These are phyloP conservation scores for Naganishia randhawae DNA, from an alignment of 768 basidiomycete genomes.

Conservation along the genomic window DNA sequence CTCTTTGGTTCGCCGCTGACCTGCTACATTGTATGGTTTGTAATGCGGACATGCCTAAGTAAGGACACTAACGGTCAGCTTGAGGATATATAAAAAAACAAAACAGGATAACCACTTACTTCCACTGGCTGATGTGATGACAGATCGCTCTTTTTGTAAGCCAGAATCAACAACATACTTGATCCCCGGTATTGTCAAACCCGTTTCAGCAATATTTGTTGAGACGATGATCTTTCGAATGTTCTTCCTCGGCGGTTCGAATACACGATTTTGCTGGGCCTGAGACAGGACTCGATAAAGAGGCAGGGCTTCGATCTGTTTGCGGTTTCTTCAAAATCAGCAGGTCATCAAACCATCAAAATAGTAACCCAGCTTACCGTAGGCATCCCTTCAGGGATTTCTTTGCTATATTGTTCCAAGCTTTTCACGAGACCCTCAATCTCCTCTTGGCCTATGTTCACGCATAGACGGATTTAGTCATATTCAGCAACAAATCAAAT, in stretches of 20 bases:
- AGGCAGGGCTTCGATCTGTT: constrained; percentile 67
- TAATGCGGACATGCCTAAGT: constrained; percentile 23
- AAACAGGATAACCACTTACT: neutral
- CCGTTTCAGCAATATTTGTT: constrained; percentile 97
- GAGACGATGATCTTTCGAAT: constrained; percentile 88
- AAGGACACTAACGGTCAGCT: neutral
- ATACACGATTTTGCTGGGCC: constrained; percentile 72
- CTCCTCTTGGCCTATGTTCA: constrained; percentile 76
- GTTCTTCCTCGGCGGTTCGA: constrained; percentile 62
- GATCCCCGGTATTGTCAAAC: constrained; percentile 93
- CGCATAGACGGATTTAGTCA: neutral
- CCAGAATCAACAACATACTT: constrained; percentile 95
- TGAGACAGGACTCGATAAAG: constrained; percentile 85
- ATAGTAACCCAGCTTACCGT: constrained; percentile 53
- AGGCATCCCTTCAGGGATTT: constrained; percentile 61
- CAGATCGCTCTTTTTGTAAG: constrained; percentile 81
- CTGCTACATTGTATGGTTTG: constrained; percentile 55
- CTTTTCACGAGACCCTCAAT: constrained; percentile 82
- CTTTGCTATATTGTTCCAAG: constrained; percentile 64
- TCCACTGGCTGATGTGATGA: constrained; percentile 21
- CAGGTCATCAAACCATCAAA: neutral
- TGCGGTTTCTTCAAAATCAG: constrained; percentile 21
- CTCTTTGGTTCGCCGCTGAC: constrained; percentile 78
- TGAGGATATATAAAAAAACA: neutral
- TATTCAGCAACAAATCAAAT: neutral